Evolutionary conservation across 108 stramenopile genomes (phyloP).

Genomic region (Nannochloropsis gaditana): DNA sequence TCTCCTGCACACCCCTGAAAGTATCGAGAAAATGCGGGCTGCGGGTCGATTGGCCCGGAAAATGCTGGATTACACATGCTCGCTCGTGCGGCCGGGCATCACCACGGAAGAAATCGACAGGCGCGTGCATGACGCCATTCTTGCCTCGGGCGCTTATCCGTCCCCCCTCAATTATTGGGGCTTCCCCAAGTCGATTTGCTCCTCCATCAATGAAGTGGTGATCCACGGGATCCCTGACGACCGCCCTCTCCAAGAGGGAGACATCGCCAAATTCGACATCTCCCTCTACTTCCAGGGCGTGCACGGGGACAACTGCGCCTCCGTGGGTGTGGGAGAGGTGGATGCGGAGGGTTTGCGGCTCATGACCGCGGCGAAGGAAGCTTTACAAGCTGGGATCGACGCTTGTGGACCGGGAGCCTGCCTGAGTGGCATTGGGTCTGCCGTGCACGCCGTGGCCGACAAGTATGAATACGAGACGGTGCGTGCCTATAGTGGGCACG

Average conservation of each 20-base stretch:
- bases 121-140: conserved; percentile 43
- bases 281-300: conserved; percentile 46
- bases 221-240: conserved; percentile 64
- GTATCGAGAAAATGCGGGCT: not conserved
- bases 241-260: conserved; percentile 50
- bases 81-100: conserved; percentile 40
- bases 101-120: conserved; percentile 68
- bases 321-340: conserved; percentile 44
- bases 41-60: conserved; percentile 33
- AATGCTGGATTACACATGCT: conserved; percentile 45
- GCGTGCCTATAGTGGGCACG: conserved; percentile 49
- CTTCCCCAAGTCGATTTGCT: conserved; percentile 96
- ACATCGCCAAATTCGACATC: conserved; percentile 55
- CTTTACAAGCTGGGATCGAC: conserved; percentile 33
- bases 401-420: conserved; percentile 50
- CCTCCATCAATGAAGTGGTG: conserved; percentile 90
- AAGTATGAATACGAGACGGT: conserved; percentile 46
- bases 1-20: not conserved
- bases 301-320: conserved; percentile 56
- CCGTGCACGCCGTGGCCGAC: conserved; percentile 44
- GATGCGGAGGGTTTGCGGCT: conserved; percentile 28
- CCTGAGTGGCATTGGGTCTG: conserved; percentile 42
- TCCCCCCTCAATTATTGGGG: conserved; percentile 58
- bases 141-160: conserved; percentile 52
- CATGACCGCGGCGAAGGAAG: conserved; percentile 23